A percentile compares a stretch with the other conserved stretches of the same genome.
Evolutionary conservation across 371 early-diverging fungal species (phyloP).

Genomic region (Sporodiniella umbellata): DNA sequence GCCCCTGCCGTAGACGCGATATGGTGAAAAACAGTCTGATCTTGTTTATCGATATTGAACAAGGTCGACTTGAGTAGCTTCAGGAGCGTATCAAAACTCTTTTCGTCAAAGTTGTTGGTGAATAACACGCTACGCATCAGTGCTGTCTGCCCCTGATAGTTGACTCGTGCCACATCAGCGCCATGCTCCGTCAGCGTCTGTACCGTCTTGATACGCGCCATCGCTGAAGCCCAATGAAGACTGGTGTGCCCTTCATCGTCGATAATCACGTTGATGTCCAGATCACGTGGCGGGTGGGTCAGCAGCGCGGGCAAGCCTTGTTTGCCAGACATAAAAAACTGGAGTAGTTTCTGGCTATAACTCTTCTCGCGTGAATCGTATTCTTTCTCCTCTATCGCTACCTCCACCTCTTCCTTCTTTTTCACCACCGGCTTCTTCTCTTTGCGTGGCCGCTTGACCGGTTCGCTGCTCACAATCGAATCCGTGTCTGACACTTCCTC

Average conservation of each 20-base stretch:
- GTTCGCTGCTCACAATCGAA: neutral
- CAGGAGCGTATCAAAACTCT: conserved; percentile 77
- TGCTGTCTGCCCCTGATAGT: conserved; percentile 86
- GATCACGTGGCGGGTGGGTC: conserved; percentile 47
- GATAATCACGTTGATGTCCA: conserved; percentile 83
- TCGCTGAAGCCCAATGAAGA: conserved; percentile 95
- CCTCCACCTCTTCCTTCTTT: neutral
- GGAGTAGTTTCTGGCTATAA: conserved; percentile 44
- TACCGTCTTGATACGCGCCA: conserved; percentile 78
- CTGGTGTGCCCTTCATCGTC: conserved; percentile 95
- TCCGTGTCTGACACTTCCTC: conserved; percentile 6
- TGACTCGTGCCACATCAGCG: conserved; percentile 70
- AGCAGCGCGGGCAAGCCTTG: conserved; percentile 50
- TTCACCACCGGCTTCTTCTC: neutral
- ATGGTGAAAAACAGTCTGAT: conserved; percentile 92
- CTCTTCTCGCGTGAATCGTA: conserved; percentile 15
- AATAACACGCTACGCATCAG: conserved; percentile 87
- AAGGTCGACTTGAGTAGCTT: conserved; percentile 75
- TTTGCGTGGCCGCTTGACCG: neutral
- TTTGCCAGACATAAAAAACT: conserved; percentile 61
- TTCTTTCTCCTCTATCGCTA: conserved; percentile 8
- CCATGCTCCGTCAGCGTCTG: conserved; percentile 71
- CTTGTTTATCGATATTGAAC: conserved; percentile 72
- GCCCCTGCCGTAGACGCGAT: conserved; percentile 75
- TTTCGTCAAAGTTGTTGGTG: conserved; percentile 83